Base-by-base conservation (phyloP, 371 early-diverging fungal genomes). In the Blastocladiella emersonii region DNA sequence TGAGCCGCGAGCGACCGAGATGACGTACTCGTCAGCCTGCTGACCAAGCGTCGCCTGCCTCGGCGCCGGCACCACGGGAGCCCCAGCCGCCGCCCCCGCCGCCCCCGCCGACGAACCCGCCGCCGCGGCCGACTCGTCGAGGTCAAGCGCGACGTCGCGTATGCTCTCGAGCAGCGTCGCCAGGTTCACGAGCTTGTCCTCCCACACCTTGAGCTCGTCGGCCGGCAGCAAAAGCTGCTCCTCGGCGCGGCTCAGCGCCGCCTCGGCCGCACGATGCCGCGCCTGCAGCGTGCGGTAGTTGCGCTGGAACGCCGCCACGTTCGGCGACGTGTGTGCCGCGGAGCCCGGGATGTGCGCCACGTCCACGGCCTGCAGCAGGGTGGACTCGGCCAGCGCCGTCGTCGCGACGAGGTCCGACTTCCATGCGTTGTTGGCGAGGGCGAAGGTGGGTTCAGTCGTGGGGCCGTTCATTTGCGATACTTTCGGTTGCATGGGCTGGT, bases 381-480 rank as follows among this genome's bases (percentile, higher is more conserved):
- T 59, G 10, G 59, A 59, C 0, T 59, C 59, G n/a, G 59, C 59
- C 17, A 59, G 44, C 32, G 59, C n/a, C 59, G 44, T 37, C 25
- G 37, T 27, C 30, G n/a, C 32, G 10, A 7, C 59, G 32, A 59
- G 59, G 59, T 59, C 59, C 10, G 25, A 21, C 3, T 21, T 17
- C 45, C 45, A n/a, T n/a, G n/a, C n/a, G n/a, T n/a, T n/a, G n/a
- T n/a, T n/a, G n/a, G n/a, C n/a, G n/a, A n/a, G n/a, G n/a, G n/a
- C n/a, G n/a, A n/a, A n/a, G n/a, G n/a, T n/a, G n/a, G n/a, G n/a
- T n/a, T n/a, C n/a, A n/a, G n/a, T n/a, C n/a, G n/a, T n/a, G n/a
- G n/a, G n/a, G n/a, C n/a, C n/a, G n/a, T n/a, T n/a, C n/a, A n/a
- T n/a, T n/a, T n/a, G n/a, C n/a, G n/a, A n/a, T n/a, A n/a, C n/a